phyloP scores from a whole-genome alignment of 331 rosid species.

The Pyrus hybrid region DNA sequence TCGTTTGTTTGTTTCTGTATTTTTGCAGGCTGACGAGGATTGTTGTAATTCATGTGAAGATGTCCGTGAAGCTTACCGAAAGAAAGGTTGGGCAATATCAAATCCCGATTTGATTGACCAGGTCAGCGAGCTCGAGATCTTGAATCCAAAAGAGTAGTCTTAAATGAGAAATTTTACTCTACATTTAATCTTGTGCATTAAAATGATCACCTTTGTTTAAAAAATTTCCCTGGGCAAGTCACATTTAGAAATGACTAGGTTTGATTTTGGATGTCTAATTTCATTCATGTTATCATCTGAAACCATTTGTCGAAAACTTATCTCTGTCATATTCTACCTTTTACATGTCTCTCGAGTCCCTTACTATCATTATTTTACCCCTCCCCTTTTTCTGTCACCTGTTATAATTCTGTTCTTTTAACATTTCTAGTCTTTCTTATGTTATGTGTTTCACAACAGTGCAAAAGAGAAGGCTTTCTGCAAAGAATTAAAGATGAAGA shows the following conservation, averaged over 20 bases:
- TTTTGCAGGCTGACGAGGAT: slow-evolving; percentile 61
- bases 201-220: neutral
- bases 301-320: neutral
- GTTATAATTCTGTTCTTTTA: neutral
- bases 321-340: neutral
- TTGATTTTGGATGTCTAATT: neutral
- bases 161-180: neutral
- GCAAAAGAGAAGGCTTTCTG: slow-evolving; percentile 69
- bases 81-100: slow-evolving; percentile 90
- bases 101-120: slow-evolving; percentile 84
- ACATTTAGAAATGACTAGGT: neutral
- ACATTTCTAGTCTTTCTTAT: neutral
- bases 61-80: slow-evolving; percentile 90
- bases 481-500: slow-evolving; percentile 93
- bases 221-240: neutral
- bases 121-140: slow-evolving; percentile 39
- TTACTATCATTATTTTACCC: neutral
- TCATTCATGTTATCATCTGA: neutral
- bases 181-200: neutral
- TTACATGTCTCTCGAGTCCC: neutral
- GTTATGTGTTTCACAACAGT: slow-evolving; percentile 17
- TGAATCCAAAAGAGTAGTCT: neutral
- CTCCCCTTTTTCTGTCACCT: neutral
- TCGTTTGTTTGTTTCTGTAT: neutral
- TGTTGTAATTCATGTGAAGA: slow-evolving; percentile 91